Evolutionary conservation across 768 basidiomycete genomes (phyloP), one percentile per base, ranked within the genome.

Genomic region (Gelatoporia subvermispora): DNA sequence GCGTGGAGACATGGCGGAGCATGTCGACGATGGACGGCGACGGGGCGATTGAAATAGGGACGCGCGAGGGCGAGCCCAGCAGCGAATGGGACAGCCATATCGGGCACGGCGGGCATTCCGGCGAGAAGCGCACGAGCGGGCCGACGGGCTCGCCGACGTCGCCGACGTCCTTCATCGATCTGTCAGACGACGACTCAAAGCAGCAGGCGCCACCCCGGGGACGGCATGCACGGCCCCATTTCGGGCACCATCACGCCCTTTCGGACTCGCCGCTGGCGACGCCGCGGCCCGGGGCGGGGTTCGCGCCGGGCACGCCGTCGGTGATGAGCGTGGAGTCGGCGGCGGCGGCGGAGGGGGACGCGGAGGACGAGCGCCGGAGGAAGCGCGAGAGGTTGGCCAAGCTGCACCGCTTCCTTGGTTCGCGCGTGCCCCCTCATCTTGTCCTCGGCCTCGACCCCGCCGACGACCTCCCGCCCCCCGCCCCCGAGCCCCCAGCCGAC

Each of bases 341-440:
- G n/a, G n/a, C 28, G 13, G 51, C 55, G 42, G 50, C 74, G 20
- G 78, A 82, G 47, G 74, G 74, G 50, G 74, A 69, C 50, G 75
- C 68, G 16, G 86, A 88, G 43, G 77, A 79, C 18, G 80, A 84
- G 50, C 77, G 77, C 51, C 72, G 79, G 48, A 77, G 78, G 52
- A 88, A 85, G 65, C 75, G 89, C 43, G 85, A 88, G 55, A 82
- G 82, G 56, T 70, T 93, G 40, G 85, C 85, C 3, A 91, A 82
- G 63, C 75, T 93, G 3, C 88, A 92, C 65, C 85, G 90, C 40
- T 91, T 85, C 67, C 74, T 92, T 28, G 90, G 89, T n/a, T 88
- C 86, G 17, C 78, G 79, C 25, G 84, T 93, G 22, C 89, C 89
- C 8, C 63, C 76, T 13, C 77, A 80, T 54, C 77, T 89, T 31